Conservation (phyloP, 2,329 filamentous ascomycete genomes). For the Botrytis cinerea region DNA sequence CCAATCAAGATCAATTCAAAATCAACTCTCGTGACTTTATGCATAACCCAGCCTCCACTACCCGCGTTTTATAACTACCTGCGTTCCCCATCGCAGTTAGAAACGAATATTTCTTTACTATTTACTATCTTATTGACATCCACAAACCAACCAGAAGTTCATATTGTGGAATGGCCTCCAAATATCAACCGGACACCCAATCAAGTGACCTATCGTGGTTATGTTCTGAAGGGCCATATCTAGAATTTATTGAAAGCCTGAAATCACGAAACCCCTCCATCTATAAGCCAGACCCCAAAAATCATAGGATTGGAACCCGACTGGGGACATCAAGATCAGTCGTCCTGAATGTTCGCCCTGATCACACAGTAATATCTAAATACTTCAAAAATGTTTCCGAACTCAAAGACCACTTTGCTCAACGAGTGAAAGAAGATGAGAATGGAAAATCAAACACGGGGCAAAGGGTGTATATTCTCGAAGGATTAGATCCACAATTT, state of each 20-base stretch:
- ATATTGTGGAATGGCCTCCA: not conserved
- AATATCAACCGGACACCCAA: not conserved
- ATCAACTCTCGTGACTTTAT: not conserved
- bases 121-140: not conserved
- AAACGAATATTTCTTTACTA: not conserved
- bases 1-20: not conserved
- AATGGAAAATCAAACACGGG: not conserved
- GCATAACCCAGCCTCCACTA: not conserved
- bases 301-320: slow-evolving; percentile 18
- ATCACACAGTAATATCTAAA: not conserved
- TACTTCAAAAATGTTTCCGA: not conserved
- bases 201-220: slow-evolving; percentile 20
- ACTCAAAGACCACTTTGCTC: not conserved
- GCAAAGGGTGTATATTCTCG: slow-evolving; percentile 24
- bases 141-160: not conserved
- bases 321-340: slow-evolving; percentile 23
- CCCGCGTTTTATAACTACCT: not conserved
- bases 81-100: not conserved
- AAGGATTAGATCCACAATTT: slow-evolving; percentile 25
- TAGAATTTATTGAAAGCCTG: slow-evolving; percentile 20
- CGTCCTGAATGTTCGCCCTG: not conserved
- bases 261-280: slow-evolving; percentile 13
- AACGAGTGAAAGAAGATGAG: not conserved
- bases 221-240: slow-evolving; percentile 19
- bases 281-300: slow-evolving; percentile 20